A percentile compares a stretch with the other conserved stretches of the same genome.
phyloP scores from a whole-genome alignment of 495 filamentous ascomycete genomes.

The Aeminium ludgeri region DNA sequence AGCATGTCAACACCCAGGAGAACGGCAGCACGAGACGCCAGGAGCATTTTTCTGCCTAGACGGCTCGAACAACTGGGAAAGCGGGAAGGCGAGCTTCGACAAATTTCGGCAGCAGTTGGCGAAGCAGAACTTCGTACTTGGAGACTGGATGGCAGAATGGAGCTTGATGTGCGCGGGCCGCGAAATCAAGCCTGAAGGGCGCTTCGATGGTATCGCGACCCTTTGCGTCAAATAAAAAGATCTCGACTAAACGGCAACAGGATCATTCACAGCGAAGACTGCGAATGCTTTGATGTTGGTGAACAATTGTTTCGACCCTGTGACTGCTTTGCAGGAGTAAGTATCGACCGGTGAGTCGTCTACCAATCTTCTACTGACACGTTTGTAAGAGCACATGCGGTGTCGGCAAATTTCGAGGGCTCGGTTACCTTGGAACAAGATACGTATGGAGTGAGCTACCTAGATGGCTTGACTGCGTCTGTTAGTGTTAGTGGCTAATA shows the following conservation, averaged over 20 bases:
- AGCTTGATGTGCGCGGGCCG: slow-evolving; percentile 40
- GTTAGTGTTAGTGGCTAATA: too few relatives aligned
- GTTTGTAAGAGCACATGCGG: too few relatives aligned
- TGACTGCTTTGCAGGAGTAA: too few relatives aligned
- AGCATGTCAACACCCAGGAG: background rate
- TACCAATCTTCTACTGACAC: too few relatives aligned
- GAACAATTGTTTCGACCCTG: slow-evolving; percentile 22
- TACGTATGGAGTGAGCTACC: too few relatives aligned
- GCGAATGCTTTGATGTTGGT: slow-evolving; percentile 36
- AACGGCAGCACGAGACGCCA: slow-evolving; percentile 23
- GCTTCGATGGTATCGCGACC: slow-evolving; percentile 28
- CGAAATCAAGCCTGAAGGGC: slow-evolving; percentile 41
- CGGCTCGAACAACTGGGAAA: slow-evolving; percentile 27
- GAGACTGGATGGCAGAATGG: slow-evolving; percentile 41
- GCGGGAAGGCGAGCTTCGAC: slow-evolving; percentile 30
- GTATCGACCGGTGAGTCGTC: too few relatives aligned
- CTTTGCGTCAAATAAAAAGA: too few relatives aligned
- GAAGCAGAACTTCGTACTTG: slow-evolving; percentile 33
- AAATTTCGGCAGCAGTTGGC: slow-evolving; percentile 30
- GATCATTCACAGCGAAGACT: slow-evolving; percentile 29
- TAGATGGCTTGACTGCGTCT: too few relatives aligned
- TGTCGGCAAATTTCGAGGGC: too few relatives aligned
- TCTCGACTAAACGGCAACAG: too few relatives aligned
- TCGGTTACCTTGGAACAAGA: too few relatives aligned
- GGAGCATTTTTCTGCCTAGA: slow-evolving; percentile 47